Percentiles rank a stretch among this genome's conserved stretches.
Evolutionary conservation across 2,329 filamentous ascomycete genomes (phyloP).

Genomic region (Rhexocercosporidium sp.): DNA sequence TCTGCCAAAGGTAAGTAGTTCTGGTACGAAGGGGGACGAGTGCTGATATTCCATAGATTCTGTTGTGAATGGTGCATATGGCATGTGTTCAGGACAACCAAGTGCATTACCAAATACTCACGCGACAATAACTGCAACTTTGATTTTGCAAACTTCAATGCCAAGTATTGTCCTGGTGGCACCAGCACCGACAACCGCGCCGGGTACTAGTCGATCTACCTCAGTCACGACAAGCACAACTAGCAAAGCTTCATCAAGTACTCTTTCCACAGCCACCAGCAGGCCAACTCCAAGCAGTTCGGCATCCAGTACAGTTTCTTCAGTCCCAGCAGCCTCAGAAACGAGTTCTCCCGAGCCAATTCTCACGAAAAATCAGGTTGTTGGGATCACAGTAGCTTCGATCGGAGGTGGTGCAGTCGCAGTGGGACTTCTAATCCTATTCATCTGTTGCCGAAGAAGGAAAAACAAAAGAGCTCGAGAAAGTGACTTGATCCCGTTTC

Average conservation of each 20-base stretch:
- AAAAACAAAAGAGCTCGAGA: conserved; percentile 35
- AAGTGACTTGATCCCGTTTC: conserved; percentile 43
- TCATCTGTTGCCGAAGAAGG: conserved; percentile 44
- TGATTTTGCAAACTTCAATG: conserved; percentile 49
- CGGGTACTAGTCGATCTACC: conserved; percentile 5
- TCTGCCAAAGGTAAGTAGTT: conserved; percentile 42
- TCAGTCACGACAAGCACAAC: conserved; percentile 1
- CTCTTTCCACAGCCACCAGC: conserved; percentile 21
- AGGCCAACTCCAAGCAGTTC: conserved; percentile 19
- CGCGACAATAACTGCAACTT: conserved; percentile 60
- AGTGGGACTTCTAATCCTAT: conserved; percentile 50
- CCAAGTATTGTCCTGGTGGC: conserved; percentile 44
- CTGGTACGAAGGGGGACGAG: neutral
- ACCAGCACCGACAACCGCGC: conserved; percentile 29
- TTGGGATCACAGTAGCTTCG: conserved; percentile 62
- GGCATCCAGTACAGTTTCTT: conserved; percentile 19
- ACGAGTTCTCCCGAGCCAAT: conserved; percentile 26
- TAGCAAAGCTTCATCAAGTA: conserved; percentile 12
- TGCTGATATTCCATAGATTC: conserved; percentile 41
- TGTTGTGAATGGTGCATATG: conserved; percentile 56
- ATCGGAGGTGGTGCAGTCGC: conserved; percentile 55
- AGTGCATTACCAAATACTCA: conserved; percentile 63
- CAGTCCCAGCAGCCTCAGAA: conserved; percentile 27
- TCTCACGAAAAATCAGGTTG: conserved; percentile 50
- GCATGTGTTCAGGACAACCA: conserved; percentile 60